These are phyloP conservation scores for Thraustotheca clavata DNA, from an alignment of 352 stramenopile genomes.

Conservation along the genomic window DNA sequence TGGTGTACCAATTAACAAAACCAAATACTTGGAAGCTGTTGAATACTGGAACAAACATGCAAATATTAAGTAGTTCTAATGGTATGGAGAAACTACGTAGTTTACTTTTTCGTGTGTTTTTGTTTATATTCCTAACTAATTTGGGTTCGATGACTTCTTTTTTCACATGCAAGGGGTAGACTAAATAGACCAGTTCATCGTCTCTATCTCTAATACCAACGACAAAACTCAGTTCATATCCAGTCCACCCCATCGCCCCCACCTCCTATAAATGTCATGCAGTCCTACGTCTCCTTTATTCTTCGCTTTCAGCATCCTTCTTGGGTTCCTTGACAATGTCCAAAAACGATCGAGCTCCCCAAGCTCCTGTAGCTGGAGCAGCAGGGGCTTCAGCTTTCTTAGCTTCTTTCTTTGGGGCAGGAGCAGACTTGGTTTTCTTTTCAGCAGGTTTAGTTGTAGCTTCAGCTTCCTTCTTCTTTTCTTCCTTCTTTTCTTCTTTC, in stretches of 20 bases:
- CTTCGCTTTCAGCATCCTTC: neutral
- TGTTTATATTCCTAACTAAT: too few species aligned
- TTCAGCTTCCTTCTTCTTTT: conserved; percentile 22
- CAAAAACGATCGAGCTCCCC: conserved; percentile 72
- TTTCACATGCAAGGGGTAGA: too few species aligned
- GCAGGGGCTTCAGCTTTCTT: conserved; percentile 29
- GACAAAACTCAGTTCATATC: too few species aligned
- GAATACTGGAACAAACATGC: conserved; percentile 83
- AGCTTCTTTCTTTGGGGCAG: conserved; percentile 23
- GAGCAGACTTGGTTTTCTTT: conserved; percentile 24
- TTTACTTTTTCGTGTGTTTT: too few species aligned
- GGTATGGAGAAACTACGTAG: too few species aligned
- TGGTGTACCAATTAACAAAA: conserved; percentile 67
- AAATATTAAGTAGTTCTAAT: conserved; percentile 80
- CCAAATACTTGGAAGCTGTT: conserved; percentile 76
- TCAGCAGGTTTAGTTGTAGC: conserved; percentile 25
- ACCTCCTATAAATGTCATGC: too few species aligned
- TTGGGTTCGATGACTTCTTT: too few species aligned
- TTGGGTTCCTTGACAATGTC: conserved; percentile 60
- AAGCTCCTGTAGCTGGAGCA: conserved; percentile 39
- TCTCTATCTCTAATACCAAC: neutral
- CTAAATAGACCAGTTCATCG: neutral
- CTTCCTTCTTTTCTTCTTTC: conserved; percentile 41
- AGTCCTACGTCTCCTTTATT: conserved; percentile 13
- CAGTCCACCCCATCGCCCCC: too few species aligned